These are phyloP conservation scores for Protostelium mycophagum DNA, from an alignment of 78 protist species.

Conservation along the genomic window DNA sequence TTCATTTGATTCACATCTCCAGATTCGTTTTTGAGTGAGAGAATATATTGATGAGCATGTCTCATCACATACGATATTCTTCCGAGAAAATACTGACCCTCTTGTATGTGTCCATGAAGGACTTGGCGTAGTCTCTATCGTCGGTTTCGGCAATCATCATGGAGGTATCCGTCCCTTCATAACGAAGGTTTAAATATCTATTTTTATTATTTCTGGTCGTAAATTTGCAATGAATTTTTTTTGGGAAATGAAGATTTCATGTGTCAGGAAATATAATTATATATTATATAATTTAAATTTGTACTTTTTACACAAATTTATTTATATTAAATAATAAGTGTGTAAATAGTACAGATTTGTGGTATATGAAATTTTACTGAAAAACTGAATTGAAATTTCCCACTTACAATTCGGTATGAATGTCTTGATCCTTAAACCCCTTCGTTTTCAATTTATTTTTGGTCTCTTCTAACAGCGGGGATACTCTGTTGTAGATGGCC, in stretches of 20 bases:
- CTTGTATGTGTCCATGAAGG: constrained; percentile 50
- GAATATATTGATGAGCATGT: no score
- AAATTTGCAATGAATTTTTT: constrained; percentile 3
- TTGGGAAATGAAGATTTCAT: neutral
- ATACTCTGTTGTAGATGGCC: constrained; percentile 7
- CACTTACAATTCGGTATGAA: neutral
- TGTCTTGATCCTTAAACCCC: neutral
- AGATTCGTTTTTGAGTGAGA: no score
- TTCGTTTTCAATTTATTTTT: neutral
- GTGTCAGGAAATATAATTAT: no score
- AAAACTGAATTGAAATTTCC: neutral
- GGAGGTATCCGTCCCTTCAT: constrained; percentile 77
- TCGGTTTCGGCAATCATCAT: constrained; percentile 61
- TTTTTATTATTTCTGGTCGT: no score
- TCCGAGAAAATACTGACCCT: constrained; percentile 67
- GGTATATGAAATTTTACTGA: no score
- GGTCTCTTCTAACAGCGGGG: constrained; percentile 18
- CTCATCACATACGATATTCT: no score
- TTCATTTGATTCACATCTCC: neutral
- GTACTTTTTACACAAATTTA: no score
- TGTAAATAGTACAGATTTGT: no score
- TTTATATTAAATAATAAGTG: no score
- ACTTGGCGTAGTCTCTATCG: constrained; percentile 21
- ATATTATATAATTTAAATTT: no score
- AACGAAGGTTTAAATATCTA: constrained; percentile 67